A percentile compares a stretch with the other conserved stretches of the same genome.
Evolutionary conservation across 306 rosid species (phyloP).

Genomic region (Senna tora): DNA sequence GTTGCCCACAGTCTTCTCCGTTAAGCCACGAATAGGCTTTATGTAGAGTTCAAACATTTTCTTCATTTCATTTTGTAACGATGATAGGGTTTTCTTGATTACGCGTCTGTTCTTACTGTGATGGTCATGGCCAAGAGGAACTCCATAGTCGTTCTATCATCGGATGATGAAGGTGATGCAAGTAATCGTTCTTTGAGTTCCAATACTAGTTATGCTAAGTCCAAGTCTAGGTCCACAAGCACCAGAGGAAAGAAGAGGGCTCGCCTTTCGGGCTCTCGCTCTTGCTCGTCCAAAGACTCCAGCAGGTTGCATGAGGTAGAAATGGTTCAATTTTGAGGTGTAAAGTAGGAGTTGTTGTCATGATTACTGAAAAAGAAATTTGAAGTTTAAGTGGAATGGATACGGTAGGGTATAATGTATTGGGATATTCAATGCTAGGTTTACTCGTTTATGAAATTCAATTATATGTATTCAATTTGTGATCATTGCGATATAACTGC

Average conservation of each 20-base stretch:
- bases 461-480: neutral
- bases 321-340: neutral
- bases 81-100: conserved; percentile 18
- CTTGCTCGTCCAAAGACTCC: conserved; percentile 34
- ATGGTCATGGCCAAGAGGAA: conserved; percentile 67
- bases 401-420: neutral
- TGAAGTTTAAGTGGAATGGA: neutral
- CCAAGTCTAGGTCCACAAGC: conserved; percentile 47
- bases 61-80: neutral
- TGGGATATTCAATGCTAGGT: neutral
- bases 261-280: conserved; percentile 53
- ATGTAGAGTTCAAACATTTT: neutral
- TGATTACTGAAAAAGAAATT: neutral
- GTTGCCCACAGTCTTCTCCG: neutral
- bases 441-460: neutral
- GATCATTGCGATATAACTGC: neutral
- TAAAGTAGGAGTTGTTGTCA: neutral
- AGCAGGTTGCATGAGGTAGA: conserved; percentile 59
- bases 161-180: conserved; percentile 62
- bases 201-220: conserved; percentile 36
- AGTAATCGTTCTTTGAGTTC: conserved; percentile 45
- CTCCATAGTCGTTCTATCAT: conserved; percentile 58
- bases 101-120: neutral
- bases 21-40: neutral
- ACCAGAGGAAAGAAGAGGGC: conserved; percentile 66